Evolutionary conservation across 2,329 filamentous ascomycete species (phyloP).

Genomic region (Xylariaceae sp.): DNA sequence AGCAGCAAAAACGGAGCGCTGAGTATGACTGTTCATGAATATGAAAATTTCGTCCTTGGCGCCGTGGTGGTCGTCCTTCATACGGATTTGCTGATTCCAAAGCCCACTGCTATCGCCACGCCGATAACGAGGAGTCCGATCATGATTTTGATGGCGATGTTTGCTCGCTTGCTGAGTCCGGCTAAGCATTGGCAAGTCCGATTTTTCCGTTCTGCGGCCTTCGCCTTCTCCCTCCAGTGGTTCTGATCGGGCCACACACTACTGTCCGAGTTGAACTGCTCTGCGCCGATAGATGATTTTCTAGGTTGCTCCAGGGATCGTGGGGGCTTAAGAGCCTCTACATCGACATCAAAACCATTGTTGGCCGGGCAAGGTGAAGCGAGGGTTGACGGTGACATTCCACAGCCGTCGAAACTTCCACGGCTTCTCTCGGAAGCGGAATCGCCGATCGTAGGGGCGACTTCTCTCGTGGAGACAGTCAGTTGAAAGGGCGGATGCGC

Average conservation of each 20-base stretch:
- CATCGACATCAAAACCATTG: conserved; percentile 51
- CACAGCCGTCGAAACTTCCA: conserved; percentile 29
- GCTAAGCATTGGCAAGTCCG: conserved; percentile 49
- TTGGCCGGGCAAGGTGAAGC: conserved; percentile 39
- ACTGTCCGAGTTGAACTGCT: conserved; percentile 42
- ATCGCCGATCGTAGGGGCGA: conserved; percentile 8
- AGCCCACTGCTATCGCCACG: conserved; percentile 50
- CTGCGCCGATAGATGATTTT: conserved; percentile 32
- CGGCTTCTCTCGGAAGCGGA: conserved; percentile 20
- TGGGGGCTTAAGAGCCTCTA: conserved; percentile 48
- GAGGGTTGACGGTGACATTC: conserved; percentile 41
- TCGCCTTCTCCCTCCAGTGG: conserved; percentile 56
- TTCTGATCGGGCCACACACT: conserved; percentile 56
- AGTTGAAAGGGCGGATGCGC: conserved; percentile 17
- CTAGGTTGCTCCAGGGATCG: conserved; percentile 35
- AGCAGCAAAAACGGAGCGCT: neutral
- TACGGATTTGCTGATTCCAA: conserved; percentile 58
- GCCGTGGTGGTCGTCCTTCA: conserved; percentile 36
- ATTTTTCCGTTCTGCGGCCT: conserved; percentile 48
- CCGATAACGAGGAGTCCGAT: conserved; percentile 49
- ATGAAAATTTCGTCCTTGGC: neutral
- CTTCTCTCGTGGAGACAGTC: conserved; percentile 22
- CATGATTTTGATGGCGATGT: conserved; percentile 50
- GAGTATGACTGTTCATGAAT: neutral
- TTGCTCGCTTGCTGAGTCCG: conserved; percentile 48